Evolutionary conservation across 2,329 filamentous ascomycete species (phyloP), one percentile per base, ranked within the genome.

Genomic region (Paecilomyces fulvus): DNA sequence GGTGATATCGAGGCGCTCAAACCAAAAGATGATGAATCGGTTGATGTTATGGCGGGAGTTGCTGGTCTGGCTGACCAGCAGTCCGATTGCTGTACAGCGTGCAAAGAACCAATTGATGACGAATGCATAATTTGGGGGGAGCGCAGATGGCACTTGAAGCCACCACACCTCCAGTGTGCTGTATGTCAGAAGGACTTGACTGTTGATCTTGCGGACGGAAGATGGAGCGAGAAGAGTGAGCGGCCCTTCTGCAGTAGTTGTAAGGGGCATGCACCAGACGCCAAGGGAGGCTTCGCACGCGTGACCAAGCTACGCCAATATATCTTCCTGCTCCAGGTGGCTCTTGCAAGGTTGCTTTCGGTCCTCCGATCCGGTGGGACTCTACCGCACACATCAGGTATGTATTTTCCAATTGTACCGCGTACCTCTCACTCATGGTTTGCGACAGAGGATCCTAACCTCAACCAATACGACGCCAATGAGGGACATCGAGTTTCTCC

Each of bases 241-340:
- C 84, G 82, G 60, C 78, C 92, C 2, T 86, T 87, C 61, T 97
- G 94, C 75, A 79, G 72, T 55, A 80, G 77, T 51, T 95, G 90
- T 68, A 69, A 68, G 52, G 68, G 70, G n/a, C 79, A 80, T 63
- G 77, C 79, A 53, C 77, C 80, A 8, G 85, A 86, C 59, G 75
- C 77, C 1, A 75, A 79, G 58, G 75, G 74, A n/a, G 82, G 81
- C 0, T 89, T 96, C 66, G 81, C 86, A 59, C 83, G 85, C 59
- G 83, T 96, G 37, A 89, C 89, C 17, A 91, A 95, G 70, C 78
- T 99, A 55, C 88, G 94, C 68, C 92, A 99, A 76, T 99, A 96
- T 69, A 86, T 96, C 5, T 96, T 96, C 72, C 78, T 99, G 20
- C 80, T 99, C 46, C 85, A 90, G 65, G 94, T 99, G 21, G 94